Evolutionary conservation across 192 early-diverging fungal genomes (phyloP).

Genomic region (Chytriomyces confervae): DNA sequence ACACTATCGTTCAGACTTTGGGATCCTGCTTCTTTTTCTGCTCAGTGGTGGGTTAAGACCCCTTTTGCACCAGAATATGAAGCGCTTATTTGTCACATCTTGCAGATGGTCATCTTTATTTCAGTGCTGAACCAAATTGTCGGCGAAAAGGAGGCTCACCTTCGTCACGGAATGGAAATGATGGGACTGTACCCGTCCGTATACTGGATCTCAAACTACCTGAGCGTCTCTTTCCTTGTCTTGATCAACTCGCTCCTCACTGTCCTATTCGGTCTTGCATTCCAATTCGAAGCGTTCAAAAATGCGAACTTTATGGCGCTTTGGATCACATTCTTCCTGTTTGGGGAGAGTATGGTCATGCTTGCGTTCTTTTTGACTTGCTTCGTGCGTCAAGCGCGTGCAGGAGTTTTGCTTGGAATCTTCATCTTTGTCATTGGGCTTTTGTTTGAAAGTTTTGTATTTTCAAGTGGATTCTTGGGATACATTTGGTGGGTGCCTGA

Average conservation of each 20-base stretch:
- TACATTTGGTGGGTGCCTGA: constrained; percentile 59
- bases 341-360: constrained; percentile 75
- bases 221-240: constrained; percentile 63
- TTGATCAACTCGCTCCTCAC: constrained; percentile 65
- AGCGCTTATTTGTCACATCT: neutral
- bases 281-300: constrained; percentile 68
- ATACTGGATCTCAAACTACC: constrained; percentile 72
- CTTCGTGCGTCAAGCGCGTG: constrained; percentile 63
- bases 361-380: constrained; percentile 74
- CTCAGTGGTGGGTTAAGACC: constrained; percentile 31
- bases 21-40: constrained; percentile 64
- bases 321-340: constrained; percentile 73
- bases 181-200: constrained; percentile 75
- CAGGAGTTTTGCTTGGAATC: constrained; percentile 74
- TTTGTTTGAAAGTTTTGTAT: constrained; percentile 69
- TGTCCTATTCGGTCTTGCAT: constrained; percentile 62
- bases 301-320: constrained; percentile 64
- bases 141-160: constrained; percentile 72
- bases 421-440: constrained; percentile 82
- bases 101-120: constrained; percentile 65
- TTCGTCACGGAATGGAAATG: constrained; percentile 76
- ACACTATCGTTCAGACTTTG: constrained; percentile 66
- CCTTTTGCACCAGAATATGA: neutral
- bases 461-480: constrained; percentile 49
- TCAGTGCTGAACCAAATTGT: constrained; percentile 74